Base-by-base conservation (phyloP, 176 grass and related monocot genomes). In the Eremochloa ophiuroides region DNA sequence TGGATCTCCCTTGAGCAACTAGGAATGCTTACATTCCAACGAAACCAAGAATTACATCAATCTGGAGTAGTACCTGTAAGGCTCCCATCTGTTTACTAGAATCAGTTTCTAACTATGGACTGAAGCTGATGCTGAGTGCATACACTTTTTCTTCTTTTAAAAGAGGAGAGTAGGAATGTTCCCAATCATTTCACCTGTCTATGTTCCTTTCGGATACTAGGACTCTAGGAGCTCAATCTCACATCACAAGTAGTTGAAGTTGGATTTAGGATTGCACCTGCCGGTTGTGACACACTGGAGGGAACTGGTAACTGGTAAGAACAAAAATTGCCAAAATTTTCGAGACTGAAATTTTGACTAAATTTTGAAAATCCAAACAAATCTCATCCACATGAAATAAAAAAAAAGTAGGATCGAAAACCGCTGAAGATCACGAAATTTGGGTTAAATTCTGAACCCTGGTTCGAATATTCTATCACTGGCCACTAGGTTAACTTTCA, bases 221-320 rank as follows among this genome's bases (percentile, higher is more conserved):
- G n/a, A n/a, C n/a, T n/a, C n/a, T n/a, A n/a, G n/a, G n/a, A 62
- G 64, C 18, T 33, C n/a, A 12, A 75, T 75, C 28, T 82, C 56
- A 31, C 64, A 47, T 62, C 55, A 73, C 7, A 35, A 64, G n/a
- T 5, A 76, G 28, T n/a, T n/a, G n/a, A n/a, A n/a, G n/a, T n/a
- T 37, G 20, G 11, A 79, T 50, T 35, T 53, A 53, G 48, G 18
- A 53, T 53, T 53, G 18, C 2, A 53, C 48, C 48, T 53, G 22
- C 17, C 0, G 48, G 20, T 23, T 71, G 27, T 16, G 43, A 8
- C 59, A 28, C 27, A 58, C 53, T 58, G n/a, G 22, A 58, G 22
- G 51, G 22, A 10, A 10, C 44, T 55, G 51, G 20, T 55, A 56
- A n/a, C 53, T 10, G 8, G 53, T 58, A 58, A 4, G 9, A 58